Conservation (phyloP, 1,284 basidiomycete genomes). For the Naganishia cerealis region DNA sequence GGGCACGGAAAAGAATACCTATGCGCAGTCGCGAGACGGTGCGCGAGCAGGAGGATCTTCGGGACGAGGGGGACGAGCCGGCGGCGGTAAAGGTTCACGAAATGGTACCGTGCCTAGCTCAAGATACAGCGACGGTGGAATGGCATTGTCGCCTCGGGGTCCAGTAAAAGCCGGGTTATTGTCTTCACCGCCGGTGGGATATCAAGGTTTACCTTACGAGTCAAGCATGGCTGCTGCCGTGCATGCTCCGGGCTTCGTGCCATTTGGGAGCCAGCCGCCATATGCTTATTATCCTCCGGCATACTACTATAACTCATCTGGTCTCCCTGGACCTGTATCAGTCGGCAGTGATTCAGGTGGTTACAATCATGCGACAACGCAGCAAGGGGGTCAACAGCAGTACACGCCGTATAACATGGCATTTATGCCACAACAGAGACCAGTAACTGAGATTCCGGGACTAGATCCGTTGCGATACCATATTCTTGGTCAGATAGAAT, state of each 20-base stretch:
- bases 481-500: constrained; percentile 79
- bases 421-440: constrained; percentile 54
- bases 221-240: constrained; percentile 8
- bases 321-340: neutral
- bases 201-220: constrained; percentile 16
- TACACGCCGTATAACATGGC: constrained; percentile 32
- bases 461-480: constrained; percentile 66
- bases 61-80: constrained; percentile 23
- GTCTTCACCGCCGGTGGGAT: constrained; percentile 3
- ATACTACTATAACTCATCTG: constrained; percentile 10
- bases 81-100: constrained; percentile 12
- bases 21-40: constrained; percentile 1
- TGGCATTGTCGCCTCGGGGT: constrained; percentile 7
- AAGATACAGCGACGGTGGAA: constrained; percentile 7
- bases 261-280: neutral
- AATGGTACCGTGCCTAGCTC: neutral
- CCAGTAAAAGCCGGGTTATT: constrained; percentile 4
- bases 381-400: constrained; percentile 2
- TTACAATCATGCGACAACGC: neutral
- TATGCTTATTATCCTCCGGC: constrained; percentile 19
- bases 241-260: constrained; percentile 23
- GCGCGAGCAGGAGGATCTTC: constrained; percentile 4
- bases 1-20: neutral
- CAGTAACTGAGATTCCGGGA: constrained; percentile 59
- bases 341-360: constrained; percentile 17